Evolutionary conservation across 1,139 yeast species (phyloP).

Genomic region (Hyphopichia khmerensis): DNA sequence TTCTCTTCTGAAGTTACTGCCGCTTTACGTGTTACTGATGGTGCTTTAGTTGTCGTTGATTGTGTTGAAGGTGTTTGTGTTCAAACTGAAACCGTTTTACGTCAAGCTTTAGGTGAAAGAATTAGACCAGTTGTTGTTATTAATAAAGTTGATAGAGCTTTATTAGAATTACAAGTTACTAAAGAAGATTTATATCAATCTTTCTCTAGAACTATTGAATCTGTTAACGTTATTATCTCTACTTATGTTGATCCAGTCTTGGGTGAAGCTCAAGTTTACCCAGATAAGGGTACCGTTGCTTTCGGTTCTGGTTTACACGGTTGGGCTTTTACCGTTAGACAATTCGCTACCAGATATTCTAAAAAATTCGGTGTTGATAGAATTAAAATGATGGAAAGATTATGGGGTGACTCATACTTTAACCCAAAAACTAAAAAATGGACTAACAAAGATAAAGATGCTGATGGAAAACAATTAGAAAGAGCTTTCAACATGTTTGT

Average conservation of each 20-base stretch:
- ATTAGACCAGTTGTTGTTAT: conserved; percentile 97
- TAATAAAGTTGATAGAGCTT: conserved; percentile 99
- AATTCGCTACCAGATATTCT: conserved; percentile 96
- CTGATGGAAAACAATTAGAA: conserved; percentile 93
- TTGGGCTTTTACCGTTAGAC: conserved; percentile 99
- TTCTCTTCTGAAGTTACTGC: conserved; percentile 99
- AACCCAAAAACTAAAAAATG: conserved; percentile 99
- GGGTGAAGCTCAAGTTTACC: conserved; percentile 99
- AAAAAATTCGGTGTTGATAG: conserved; percentile 99
- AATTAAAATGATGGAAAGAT: conserved; percentile 96
- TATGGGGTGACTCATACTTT: conserved; percentile 99
- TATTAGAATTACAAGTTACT: conserved; percentile 97
- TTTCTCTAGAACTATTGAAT: conserved; percentile 97
- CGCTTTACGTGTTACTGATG: conserved; percentile 99
- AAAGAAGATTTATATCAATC: conserved; percentile 99
- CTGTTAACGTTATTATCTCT: conserved; percentile 97
- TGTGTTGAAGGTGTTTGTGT: conserved; percentile 99
- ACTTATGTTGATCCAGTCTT: conserved; percentile 88
- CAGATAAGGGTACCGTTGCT: conserved; percentile 98
- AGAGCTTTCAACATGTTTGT: conserved; percentile 99
- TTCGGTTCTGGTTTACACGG: conserved; percentile 99
- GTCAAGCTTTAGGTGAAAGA: conserved; percentile 99
- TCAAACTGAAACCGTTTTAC: conserved; percentile 99
- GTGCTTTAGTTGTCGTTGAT: conserved; percentile 99
- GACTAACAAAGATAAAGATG: conserved; percentile 95